A percentile compares a stretch with the other conserved stretches of the same genome.
These are phyloP conservation scores for Arthrobotrys pseudoclavata DNA, from an alignment of 2,329 filamentous ascomycete species.

Conservation along the genomic window DNA sequence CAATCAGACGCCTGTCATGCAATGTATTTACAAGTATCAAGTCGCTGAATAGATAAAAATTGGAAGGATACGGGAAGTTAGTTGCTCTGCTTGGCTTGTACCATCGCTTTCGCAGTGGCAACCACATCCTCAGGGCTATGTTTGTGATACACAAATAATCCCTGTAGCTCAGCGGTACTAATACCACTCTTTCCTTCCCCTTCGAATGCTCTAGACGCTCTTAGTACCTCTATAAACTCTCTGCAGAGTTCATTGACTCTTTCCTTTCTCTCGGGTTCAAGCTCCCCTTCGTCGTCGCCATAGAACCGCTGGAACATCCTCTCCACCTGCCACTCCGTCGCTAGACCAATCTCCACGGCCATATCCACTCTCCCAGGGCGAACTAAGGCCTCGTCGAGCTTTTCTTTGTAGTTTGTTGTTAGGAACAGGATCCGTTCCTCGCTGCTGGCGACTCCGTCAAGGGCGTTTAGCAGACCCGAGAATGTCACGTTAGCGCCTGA, in stretches of 20 bases:
- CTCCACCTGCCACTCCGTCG: conserved; percentile 84
- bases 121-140: conserved; percentile 89
- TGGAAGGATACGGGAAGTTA: neutral
- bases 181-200: conserved; percentile 65
- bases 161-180: conserved; percentile 92
- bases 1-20: neutral
- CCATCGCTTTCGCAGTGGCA: conserved; percentile 69
- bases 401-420: conserved; percentile 93
- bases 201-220: conserved; percentile 78
- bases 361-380: conserved; percentile 93
- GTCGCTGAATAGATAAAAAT: too few relatives aligned
- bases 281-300: conserved; percentile 66
- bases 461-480: conserved; percentile 85
- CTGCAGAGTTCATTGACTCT: conserved; percentile 69
- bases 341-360: conserved; percentile 89
- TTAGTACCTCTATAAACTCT: conserved; percentile 79
- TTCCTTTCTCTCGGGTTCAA: conserved; percentile 74
- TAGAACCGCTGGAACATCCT: conserved; percentile 97
- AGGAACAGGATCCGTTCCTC: conserved; percentile 94
- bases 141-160: conserved; percentile 95
- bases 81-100: neutral
- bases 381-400: conserved; percentile 88
- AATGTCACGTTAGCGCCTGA: conserved; percentile 91
- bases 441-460: conserved; percentile 93
- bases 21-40: conserved; percentile 4